Evolutionary conservation across 805 yeast species (phyloP).

Genomic region (Starmerella tilneyi): DNA sequence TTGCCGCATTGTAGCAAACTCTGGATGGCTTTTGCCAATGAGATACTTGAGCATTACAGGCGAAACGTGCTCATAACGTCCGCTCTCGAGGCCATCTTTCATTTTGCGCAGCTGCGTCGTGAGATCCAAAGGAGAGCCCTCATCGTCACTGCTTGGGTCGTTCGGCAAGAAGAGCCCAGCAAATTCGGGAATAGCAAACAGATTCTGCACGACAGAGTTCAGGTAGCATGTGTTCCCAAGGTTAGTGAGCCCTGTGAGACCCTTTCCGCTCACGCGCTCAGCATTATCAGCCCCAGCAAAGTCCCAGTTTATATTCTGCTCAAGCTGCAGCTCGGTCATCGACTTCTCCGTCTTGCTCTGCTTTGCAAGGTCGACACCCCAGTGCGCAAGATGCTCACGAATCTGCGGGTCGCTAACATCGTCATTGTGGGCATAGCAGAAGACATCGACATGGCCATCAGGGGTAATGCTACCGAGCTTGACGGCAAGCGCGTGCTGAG

Average conservation of each 20-base stretch:
- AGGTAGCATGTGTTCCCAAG: constrained; percentile 90
- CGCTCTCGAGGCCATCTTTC: constrained; percentile 67
- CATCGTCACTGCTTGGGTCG: constrained; percentile 25
- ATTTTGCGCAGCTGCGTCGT: constrained; percentile 68
- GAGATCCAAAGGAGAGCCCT: constrained; percentile 53
- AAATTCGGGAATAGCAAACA: constrained; percentile 40
- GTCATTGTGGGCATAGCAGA: constrained; percentile 81
- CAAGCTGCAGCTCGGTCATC: constrained; percentile 78
- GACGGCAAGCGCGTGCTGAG: constrained; percentile 71
- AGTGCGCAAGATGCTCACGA: constrained; percentile 40
- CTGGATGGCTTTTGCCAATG: constrained; percentile 68
- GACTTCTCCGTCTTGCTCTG: constrained; percentile 72
- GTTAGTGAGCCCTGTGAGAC: constrained; percentile 74
- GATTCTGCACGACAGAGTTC: constrained; percentile 65
- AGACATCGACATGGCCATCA: constrained; percentile 66
- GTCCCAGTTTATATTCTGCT: constrained; percentile 89
- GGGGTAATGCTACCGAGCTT: constrained; percentile 81
- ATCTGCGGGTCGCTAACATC: constrained; percentile 69
- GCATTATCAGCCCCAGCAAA: constrained; percentile 60
- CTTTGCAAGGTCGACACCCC: constrained; percentile 54
- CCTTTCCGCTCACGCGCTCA: constrained; percentile 60
- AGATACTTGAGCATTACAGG: constrained; percentile 68
- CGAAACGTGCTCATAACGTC: constrained; percentile 57
- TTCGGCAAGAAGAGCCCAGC: constrained; percentile 27
- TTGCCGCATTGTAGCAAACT: constrained; percentile 77